phyloP scores from a whole-genome alignment of 2,329 filamentous ascomycete genomes.

The Fusarium paranaense region DNA sequence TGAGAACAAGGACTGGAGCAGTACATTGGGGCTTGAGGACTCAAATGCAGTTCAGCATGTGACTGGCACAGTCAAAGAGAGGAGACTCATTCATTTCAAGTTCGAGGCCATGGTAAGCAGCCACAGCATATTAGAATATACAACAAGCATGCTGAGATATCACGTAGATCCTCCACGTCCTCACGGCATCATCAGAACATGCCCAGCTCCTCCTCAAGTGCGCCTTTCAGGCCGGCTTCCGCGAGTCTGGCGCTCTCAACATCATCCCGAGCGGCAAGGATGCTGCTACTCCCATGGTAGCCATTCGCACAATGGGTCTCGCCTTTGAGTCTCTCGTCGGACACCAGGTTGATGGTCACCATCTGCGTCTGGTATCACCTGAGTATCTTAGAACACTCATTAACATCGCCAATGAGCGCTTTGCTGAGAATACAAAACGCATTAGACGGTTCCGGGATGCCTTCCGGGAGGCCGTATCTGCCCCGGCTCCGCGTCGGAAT shows the following conservation, averaged over 20 bases:
- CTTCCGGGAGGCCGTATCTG: conserved; percentile 54
- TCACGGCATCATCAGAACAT: conserved; percentile 79
- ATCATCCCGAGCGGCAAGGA: conserved; percentile 55
- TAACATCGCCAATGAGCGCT: conserved; percentile 78
- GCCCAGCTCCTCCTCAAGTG: conserved; percentile 82
- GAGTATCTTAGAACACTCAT: conserved; percentile 76
- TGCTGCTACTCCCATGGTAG: conserved; percentile 76
- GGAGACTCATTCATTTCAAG: conserved; percentile 81
- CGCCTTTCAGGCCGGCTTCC: conserved; percentile 84
- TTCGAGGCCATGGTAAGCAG: conserved; percentile 90
- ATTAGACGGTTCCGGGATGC: conserved; percentile 72
- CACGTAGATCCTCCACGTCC: conserved; percentile 84
- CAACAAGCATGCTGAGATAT: conserved; percentile 37
- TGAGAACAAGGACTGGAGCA: conserved; percentile 47
- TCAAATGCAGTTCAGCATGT: conserved; percentile 41
- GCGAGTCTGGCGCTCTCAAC: conserved; percentile 88
- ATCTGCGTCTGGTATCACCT: conserved; percentile 68
- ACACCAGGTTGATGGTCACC: conserved; percentile 53
- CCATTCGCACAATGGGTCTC: conserved; percentile 85
- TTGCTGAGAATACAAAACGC: conserved; percentile 74
- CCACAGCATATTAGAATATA: conserved; percentile 40
- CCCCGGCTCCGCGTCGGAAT: conserved; percentile 41
- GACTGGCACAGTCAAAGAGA: conserved; percentile 43
- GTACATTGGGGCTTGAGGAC: conserved; percentile 42
- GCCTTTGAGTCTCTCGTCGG: conserved; percentile 86